phyloP scores from a whole-genome alignment of 768 basidiomycete genomes.

The Sutorius australiensis region DNA sequence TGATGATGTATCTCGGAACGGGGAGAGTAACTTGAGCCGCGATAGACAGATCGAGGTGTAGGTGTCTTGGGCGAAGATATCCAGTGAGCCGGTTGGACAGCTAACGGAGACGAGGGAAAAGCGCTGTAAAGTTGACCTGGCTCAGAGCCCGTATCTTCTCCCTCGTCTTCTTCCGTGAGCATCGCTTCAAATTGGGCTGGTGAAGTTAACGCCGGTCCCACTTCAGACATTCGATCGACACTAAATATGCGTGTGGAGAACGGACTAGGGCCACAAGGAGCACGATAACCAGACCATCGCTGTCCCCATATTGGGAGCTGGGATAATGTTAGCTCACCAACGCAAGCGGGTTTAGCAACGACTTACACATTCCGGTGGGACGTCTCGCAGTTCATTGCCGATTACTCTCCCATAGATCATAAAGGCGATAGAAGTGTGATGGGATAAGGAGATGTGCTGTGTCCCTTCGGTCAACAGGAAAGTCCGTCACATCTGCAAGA shows the following conservation, averaged over 20 bases:
- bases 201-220: constrained; percentile 18
- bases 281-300: constrained; percentile 24
- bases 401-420: constrained; percentile 30
- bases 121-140: constrained; percentile 9
- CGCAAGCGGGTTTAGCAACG: background rate
- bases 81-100: constrained; percentile 1
- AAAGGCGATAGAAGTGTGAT: constrained; percentile 16
- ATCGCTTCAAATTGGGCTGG: constrained; percentile 20
- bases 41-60: background rate
- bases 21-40: background rate
- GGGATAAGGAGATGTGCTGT: constrained; percentile 13
- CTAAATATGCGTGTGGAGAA: constrained; percentile 22
- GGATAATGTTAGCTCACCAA: constrained; percentile 7
- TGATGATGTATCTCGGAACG: background rate
- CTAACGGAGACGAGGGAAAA: constrained; percentile 9
- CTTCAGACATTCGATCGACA: constrained; percentile 20
- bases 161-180: constrained; percentile 20
- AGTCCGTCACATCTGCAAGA: constrained; percentile 11
- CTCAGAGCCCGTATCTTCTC: constrained; percentile 10
- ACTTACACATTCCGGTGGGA: constrained; percentile 30
- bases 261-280: constrained; percentile 24
- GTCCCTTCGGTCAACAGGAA: constrained; percentile 15
- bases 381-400: constrained; percentile 28
- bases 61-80: background rate
- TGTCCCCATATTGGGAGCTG: constrained; percentile 33